phyloP scores from a whole-genome alignment of 768 basidiomycete genomes.

The Mycena capillaripes region DNA sequence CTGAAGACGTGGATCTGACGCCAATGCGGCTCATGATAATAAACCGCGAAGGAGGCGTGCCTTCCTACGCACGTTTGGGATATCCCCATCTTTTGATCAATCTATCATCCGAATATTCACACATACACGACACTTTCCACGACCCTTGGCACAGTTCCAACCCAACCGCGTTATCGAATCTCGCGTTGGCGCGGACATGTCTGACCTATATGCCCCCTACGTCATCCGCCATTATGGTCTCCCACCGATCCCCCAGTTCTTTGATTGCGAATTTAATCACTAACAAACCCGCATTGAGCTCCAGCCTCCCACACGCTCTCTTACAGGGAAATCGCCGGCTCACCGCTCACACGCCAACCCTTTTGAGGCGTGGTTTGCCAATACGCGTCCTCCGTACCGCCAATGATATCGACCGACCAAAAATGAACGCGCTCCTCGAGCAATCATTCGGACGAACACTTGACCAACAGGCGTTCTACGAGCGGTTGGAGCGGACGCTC shows the following conservation, averaged over 20 bases:
- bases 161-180: slow-evolving; percentile 89
- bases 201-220: slow-evolving; percentile 92
- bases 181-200: slow-evolving; percentile 88
- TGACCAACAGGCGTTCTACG: slow-evolving; percentile 82
- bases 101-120: slow-evolving; percentile 86
- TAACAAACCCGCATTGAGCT: slow-evolving; percentile 96
- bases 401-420: slow-evolving; percentile 78
- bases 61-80: slow-evolving; percentile 95
- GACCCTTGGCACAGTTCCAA: slow-evolving; percentile 81
- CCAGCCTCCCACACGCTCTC: slow-evolving; percentile 94
- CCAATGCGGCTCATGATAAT: slow-evolving; percentile 98
- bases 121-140: slow-evolving; percentile 90
- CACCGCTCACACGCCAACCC: slow-evolving; percentile 92
- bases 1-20: slow-evolving; percentile 82
- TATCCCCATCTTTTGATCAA: slow-evolving; percentile 97
- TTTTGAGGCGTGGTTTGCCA: slow-evolving; percentile 90
- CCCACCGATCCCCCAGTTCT: slow-evolving; percentile 94
- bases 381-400: slow-evolving; percentile 84
- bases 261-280: slow-evolving; percentile 98
- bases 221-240: slow-evolving; percentile 96
- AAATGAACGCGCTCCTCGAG: slow-evolving; percentile 88
- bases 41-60: slow-evolving; percentile 95
- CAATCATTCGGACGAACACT: slow-evolving; percentile 86
- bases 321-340: slow-evolving; percentile 89
- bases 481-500: slow-evolving; percentile 78